Evolutionary conservation across 2,329 filamentous ascomycete species (phyloP).

Genomic region (Purpureocillium lavendulum): DNA sequence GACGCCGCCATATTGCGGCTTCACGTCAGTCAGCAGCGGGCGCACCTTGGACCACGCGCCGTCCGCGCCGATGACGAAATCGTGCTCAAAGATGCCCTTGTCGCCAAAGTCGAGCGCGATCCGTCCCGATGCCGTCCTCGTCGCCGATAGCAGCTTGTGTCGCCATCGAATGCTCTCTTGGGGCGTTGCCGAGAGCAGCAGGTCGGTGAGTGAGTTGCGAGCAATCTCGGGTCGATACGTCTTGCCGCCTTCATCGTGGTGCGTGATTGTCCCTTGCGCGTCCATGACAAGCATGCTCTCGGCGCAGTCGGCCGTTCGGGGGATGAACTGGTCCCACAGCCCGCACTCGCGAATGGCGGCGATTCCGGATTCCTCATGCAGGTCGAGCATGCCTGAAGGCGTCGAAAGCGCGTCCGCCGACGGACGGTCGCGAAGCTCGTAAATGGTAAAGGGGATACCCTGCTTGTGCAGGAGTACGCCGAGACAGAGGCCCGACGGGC

Average conservation of each 20-base stretch:
- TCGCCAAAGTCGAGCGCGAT: neutral
- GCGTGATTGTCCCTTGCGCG: slow-evolving; percentile 15
- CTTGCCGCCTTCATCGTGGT: slow-evolving; percentile 11
- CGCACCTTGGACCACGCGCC: slow-evolving; percentile 21
- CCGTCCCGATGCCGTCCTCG: neutral
- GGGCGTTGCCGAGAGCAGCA: slow-evolving; percentile 23
- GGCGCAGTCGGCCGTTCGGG: slow-evolving; percentile 21
- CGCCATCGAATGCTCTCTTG: slow-evolving; percentile 28
- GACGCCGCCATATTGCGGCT: slow-evolving; percentile 29
- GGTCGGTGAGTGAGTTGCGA: slow-evolving; percentile 21
- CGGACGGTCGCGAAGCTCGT: slow-evolving; percentile 22
- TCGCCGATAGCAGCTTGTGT: neutral
- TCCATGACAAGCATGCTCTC: slow-evolving; percentile 14
- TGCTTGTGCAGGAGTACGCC: slow-evolving; percentile 34
- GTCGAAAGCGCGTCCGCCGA: slow-evolving; percentile 14
- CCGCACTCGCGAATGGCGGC: slow-evolving; percentile 34
- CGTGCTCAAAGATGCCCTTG: slow-evolving; percentile 7
- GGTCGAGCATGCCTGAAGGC: slow-evolving; percentile 36
- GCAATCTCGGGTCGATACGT: slow-evolving; percentile 28
- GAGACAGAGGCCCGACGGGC: slow-evolving; percentile 38
- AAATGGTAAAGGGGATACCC: slow-evolving; percentile 23
- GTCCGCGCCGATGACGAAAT: slow-evolving; percentile 11
- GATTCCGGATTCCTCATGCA: slow-evolving; percentile 37
- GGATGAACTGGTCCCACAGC: slow-evolving; percentile 32
- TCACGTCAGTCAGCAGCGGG: slow-evolving; percentile 21